Base-by-base conservation (phyloP, 2,329 filamentous ascomycete species). In the Botrytis medusae region DNA sequence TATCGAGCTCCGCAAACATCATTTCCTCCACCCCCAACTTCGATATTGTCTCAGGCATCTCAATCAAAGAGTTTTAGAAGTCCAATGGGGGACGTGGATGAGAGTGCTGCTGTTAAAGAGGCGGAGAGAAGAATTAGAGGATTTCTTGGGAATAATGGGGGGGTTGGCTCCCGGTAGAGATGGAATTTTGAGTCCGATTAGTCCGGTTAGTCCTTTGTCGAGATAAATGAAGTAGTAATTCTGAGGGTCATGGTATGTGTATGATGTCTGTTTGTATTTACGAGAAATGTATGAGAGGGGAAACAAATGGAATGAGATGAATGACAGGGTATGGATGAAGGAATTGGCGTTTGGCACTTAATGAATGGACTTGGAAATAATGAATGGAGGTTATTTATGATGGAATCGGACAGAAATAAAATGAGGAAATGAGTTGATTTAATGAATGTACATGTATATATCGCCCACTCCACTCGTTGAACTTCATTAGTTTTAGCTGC, bases 101-200 rank as follows among this genome's bases (percentile, higher is more conserved):
- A 72, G 48, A 68, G 51, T 68, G 48, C 51, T 29, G 62, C 65
- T 10, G 51, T 72, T 22, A 46, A 9, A 37, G 62, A 72, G 12
- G 71, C 71, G 12, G 71, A 72, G 10, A 40, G 22, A 29, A 68
- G 62, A 25, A 72, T 72, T n/a, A 72, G 71, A 25, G 62, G 48
- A 10, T 59, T 72, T 14, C 62, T 72, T 48, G 62, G 71, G 7
- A 25, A 40, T 10, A 29, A n/a, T 32, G 70, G n/a, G 3, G n/a
- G n/a, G 0, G n/a, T 29, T 4, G 57, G n/a, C 37, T 20, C 37
- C 37, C 8, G n/a, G 20, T 67, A 29, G n/a, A 3, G 46, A 42
- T 9, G 48, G 2, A 16, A 12, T 57, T 4, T 48, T 57, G 10
- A 57, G 48, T 68, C 25, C 34, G 6, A n/a, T 68, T 29, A 72